Evolutionary conservation across 768 basidiomycete species (phyloP).

Genomic region (Leccinum rimulosum): DNA sequence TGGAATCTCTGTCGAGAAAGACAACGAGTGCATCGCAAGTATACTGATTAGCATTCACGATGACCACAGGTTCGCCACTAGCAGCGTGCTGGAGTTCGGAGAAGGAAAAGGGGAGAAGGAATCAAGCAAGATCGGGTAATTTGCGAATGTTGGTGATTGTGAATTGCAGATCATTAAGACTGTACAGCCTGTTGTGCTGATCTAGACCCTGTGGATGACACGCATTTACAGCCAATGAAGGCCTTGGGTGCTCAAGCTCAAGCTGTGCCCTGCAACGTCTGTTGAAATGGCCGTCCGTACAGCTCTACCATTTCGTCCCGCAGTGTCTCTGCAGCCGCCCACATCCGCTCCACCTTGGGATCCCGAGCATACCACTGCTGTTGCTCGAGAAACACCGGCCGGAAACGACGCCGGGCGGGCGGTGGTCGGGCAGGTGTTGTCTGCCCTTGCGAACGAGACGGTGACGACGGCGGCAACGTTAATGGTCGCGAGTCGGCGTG

Average conservation of each 20-base stretch:
- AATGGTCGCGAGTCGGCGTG: constrained; percentile 25
- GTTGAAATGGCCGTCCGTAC: not conserved
- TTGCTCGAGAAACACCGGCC: constrained; percentile 49
- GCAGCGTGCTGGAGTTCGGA: no score
- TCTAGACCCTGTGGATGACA: not conserved
- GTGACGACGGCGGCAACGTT: not conserved
- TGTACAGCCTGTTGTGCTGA: no score
- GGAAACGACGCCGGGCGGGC: constrained; percentile 39
- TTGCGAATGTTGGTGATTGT: no score
- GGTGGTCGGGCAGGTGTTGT: constrained; percentile 7
- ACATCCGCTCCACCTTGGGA: constrained; percentile 32
- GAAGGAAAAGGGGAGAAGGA: no score
- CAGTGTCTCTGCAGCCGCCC: constrained; percentile 18
- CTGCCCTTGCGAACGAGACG: constrained; percentile 18
- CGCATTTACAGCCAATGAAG: not conserved
- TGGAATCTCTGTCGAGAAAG: no score
- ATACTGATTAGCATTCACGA: no score
- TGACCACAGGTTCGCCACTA: no score
- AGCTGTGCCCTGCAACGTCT: not conserved
- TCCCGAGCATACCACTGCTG: constrained; percentile 46
- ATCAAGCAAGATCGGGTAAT: no score
- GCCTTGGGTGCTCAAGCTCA: not conserved
- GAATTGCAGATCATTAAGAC: no score
- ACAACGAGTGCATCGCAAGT: no score
- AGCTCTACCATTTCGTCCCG: constrained; percentile 15